Percentiles rank a stretch among this genome's conserved stretches.
These are phyloP conservation scores for Candida sonorensis DNA, from an alignment of 805 yeast species.

Conservation along the genomic window DNA sequence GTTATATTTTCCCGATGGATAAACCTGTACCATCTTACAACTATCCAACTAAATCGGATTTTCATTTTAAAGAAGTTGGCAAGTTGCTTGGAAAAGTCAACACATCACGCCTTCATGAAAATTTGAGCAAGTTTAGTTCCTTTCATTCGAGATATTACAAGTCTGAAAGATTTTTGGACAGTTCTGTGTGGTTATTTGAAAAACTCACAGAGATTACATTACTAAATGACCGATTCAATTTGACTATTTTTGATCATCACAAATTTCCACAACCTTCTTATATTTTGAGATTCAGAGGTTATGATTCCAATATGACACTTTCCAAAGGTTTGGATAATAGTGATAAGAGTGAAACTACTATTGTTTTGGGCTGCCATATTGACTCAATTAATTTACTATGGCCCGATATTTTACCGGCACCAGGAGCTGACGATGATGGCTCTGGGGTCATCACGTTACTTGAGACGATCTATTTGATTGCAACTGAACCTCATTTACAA, in stretches of 20 bases:
- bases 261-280: slow-evolving; percentile 16
- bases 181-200: slow-evolving; percentile 64
- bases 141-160: slow-evolving; percentile 70
- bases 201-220: slow-evolving; percentile 3
- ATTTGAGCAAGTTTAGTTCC: slow-evolving; percentile 10
- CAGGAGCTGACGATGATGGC: slow-evolving; percentile 95
- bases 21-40: slow-evolving; percentile 24
- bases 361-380: slow-evolving; percentile 80
- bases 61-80: slow-evolving; percentile 33
- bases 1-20: neutral
- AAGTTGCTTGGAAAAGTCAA: slow-evolving; percentile 5
- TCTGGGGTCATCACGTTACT: slow-evolving; percentile 75
- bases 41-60: slow-evolving; percentile 44
- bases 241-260: slow-evolving; percentile 10
- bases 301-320: neutral
- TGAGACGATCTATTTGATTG: slow-evolving; percentile 43
- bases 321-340: slow-evolving; percentile 1
- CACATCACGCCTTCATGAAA: slow-evolving; percentile 5
- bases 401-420: slow-evolving; percentile 69
- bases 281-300: slow-evolving; percentile 8
- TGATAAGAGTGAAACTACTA: slow-evolving; percentile 34
- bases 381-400: slow-evolving; percentile 72
- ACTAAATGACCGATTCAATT: slow-evolving; percentile 6
- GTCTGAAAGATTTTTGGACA: slow-evolving; percentile 57
- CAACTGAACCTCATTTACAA: slow-evolving; percentile 7